phyloP scores from a whole-genome alignment of 768 basidiomycete species.

The Thelephora ganbajun region DNA sequence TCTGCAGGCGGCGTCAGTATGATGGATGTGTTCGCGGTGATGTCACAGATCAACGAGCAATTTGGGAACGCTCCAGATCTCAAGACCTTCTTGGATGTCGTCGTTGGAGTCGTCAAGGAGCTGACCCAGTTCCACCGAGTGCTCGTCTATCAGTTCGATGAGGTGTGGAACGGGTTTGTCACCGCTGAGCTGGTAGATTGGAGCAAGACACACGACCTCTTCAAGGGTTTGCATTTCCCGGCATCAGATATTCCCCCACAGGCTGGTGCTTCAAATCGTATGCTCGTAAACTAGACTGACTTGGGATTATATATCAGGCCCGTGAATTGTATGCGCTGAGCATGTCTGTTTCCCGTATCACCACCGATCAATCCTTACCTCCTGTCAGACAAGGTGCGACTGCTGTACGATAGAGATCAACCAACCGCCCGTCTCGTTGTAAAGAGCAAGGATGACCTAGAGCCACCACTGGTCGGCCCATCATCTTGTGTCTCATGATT shows the following conservation, averaged over 20 bases:
- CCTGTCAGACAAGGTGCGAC: conserved; percentile 52
- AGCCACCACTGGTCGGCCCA: conserved; percentile 41
- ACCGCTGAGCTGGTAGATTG: conserved; percentile 74
- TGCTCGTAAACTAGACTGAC: not conserved
- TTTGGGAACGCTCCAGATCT: conserved; percentile 51
- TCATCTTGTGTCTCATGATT: not conserved
- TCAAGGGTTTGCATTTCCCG: conserved; percentile 59
- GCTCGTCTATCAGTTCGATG: conserved; percentile 73
- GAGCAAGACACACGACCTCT: conserved; percentile 59
- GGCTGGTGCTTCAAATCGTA: conserved; percentile 19
- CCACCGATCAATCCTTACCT: not conserved
- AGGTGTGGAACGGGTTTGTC: conserved; percentile 65
- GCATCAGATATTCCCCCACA: conserved; percentile 57
- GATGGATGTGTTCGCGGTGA: conserved; percentile 71
- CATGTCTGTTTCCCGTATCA: conserved; percentile 15
- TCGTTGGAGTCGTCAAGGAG: conserved; percentile 63
- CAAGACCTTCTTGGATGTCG: conserved; percentile 55
- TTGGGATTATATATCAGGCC: conserved; percentile 27
- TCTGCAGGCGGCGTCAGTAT: conserved; percentile 29
- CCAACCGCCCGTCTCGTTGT: conserved; percentile 63
- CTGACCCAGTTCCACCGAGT: conserved; percentile 74
- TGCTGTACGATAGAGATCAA: conserved; percentile 62
- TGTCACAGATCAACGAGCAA: conserved; percentile 73
- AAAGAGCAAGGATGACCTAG: conserved; percentile 45
- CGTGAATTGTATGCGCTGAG: conserved; percentile 56